Percentiles rank a stretch among this genome's conserved stretches.
Evolutionary conservation across 2,329 filamentous ascomycete genomes (phyloP).

Genomic region (Fusarium pseudonygamai): DNA sequence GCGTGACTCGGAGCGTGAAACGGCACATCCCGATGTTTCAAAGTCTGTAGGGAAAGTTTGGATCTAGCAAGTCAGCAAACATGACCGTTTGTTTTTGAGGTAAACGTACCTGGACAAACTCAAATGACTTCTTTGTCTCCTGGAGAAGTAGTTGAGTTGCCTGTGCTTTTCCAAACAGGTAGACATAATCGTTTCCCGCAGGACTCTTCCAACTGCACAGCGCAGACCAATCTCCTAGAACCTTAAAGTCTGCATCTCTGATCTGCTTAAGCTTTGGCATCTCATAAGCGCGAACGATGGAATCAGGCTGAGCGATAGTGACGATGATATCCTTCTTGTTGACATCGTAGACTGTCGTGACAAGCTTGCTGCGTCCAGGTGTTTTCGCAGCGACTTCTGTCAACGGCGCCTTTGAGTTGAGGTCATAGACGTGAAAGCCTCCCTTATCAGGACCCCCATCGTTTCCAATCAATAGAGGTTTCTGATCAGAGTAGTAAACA

Average conservation of each 20-base stretch:
- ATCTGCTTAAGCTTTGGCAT: slow-evolving; percentile 45
- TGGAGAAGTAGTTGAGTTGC: slow-evolving; percentile 52
- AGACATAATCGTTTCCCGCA: slow-evolving; percentile 55
- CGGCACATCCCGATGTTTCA: slow-evolving; percentile 56
- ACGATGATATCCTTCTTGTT: slow-evolving; percentile 50
- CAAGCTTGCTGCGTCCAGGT: slow-evolving; percentile 57
- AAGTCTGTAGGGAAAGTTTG: slow-evolving; percentile 55
- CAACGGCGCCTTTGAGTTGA: slow-evolving; percentile 46
- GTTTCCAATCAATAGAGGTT: slow-evolving; percentile 55
- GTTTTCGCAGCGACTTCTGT: slow-evolving; percentile 45
- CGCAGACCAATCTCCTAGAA: slow-evolving; percentile 58
- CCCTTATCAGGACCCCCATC: slow-evolving; percentile 56
- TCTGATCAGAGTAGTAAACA: slow-evolving; percentile 49
- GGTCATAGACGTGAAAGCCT: slow-evolving; percentile 52
- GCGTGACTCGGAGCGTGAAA: slow-evolving; percentile 47
- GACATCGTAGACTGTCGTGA: slow-evolving; percentile 52
- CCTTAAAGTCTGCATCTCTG: slow-evolving; percentile 45
- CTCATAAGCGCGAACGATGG: slow-evolving; percentile 53
- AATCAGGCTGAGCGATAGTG: slow-evolving; percentile 56
- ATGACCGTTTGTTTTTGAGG: too few relatives aligned
- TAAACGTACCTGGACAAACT: slow-evolving; percentile 50
- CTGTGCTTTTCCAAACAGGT: slow-evolving; percentile 56
- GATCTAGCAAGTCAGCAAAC: slow-evolving; percentile 41
- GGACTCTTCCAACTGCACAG: slow-evolving; percentile 56
- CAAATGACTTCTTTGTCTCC: slow-evolving; percentile 37